Evolutionary conservation across 305 asterid genomes (phyloP).

Genomic region (Fraxinus latifolia): DNA sequence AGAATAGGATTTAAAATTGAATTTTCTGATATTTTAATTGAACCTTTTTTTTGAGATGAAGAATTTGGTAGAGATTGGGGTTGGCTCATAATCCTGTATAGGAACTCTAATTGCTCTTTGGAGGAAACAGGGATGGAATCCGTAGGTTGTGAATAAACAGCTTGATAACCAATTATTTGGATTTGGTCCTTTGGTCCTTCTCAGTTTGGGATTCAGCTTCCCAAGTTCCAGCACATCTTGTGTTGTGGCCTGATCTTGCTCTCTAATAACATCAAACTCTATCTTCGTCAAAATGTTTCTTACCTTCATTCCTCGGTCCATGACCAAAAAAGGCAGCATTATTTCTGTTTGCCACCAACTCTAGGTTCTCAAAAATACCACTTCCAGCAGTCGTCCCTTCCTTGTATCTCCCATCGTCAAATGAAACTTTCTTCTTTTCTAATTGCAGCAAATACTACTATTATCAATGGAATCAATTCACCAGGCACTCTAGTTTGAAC

Average conservation of each 20-base stretch:
- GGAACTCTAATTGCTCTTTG: neutral
- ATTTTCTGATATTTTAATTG: neutral
- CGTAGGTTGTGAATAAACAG: neutral
- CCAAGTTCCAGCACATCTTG: neutral
- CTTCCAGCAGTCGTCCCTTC: neutral
- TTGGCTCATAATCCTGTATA: neutral
- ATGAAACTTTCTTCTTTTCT: neutral
- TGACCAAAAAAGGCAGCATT: neutral
- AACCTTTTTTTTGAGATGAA: neutral
- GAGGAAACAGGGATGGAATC: neutral
- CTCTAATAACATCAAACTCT: neutral
- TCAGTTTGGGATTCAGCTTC: neutral
- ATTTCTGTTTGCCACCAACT: neutral
- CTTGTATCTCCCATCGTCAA: neutral
- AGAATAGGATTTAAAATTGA: neutral
- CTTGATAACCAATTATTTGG: neutral
- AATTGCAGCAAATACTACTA: neutral
- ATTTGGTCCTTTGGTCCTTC: neutral
- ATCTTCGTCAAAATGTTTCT: neutral
- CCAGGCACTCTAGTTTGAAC: neutral
- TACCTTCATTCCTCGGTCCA: neutral
- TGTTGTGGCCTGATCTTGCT: neutral
- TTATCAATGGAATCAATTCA: neutral
- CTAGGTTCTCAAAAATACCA: neutral
- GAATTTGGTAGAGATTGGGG: neutral